A percentile compares a stretch with the other conserved stretches of the same genome.
Conservation (phyloP, 1,284 basidiomycete species). For the Entoloma clypeatum region DNA sequence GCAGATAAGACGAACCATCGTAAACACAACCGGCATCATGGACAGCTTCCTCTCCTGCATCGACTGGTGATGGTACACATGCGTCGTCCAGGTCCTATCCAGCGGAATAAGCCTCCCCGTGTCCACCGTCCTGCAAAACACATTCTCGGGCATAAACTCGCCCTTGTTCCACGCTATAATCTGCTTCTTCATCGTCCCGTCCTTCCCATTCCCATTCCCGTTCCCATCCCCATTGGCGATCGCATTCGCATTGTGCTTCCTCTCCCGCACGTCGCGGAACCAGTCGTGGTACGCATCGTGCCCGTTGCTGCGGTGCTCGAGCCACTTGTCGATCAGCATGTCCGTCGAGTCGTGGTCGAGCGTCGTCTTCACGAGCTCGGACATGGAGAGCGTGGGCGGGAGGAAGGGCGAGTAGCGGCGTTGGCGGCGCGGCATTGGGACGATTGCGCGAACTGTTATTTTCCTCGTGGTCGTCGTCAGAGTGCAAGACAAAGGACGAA, state of each 20-base stretch:
- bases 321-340: constrained; percentile 76
- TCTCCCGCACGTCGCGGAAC: constrained; percentile 64
- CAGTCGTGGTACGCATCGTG: constrained; percentile 70
- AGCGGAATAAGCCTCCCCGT: constrained; percentile 70
- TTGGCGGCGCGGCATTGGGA: constrained; percentile 38
- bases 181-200: constrained; percentile 52
- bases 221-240: too few relatives aligned
- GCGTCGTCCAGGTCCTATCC: constrained; percentile 74
- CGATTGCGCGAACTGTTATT: constrained; percentile 15
- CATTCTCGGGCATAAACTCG: constrained; percentile 69
- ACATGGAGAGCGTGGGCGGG: constrained; percentile 62
- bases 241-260: constrained; percentile 52
- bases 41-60: constrained; percentile 66
- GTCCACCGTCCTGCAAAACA: constrained; percentile 72
- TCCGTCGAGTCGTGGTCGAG: constrained; percentile 70
- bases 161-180: constrained; percentile 72
- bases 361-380: constrained; percentile 70
- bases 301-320: constrained; percentile 57
- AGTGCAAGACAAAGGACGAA: too few relatives aligned
- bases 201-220: too few relatives aligned
- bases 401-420: constrained; percentile 60
- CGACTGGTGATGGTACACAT: constrained; percentile 70
- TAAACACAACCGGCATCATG: constrained; percentile 76
- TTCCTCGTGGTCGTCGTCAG: too few relatives aligned
- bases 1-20: constrained; percentile 53